These are phyloP conservation scores for Triticum dicoccoides DNA, from an alignment of 176 grass and related monocot species.

Conservation along the genomic window DNA sequence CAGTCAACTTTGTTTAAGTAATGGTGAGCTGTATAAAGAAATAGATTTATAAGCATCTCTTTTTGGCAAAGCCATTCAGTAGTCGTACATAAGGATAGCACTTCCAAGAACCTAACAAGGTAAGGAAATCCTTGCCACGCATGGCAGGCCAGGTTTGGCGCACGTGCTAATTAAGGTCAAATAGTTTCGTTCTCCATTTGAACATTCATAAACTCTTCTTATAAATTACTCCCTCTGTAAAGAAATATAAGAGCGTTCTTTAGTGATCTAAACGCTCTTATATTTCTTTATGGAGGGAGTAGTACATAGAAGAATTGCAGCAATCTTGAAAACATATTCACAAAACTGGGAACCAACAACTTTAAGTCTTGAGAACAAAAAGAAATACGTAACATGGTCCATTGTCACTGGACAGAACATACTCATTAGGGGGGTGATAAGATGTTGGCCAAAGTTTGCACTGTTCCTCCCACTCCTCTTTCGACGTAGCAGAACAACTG, in stretches of 20 bases:
- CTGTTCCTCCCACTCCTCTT: slow-evolving; percentile 92
- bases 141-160: background rate
- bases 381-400: slow-evolving; percentile 4
- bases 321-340: background rate
- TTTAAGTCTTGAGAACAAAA: slow-evolving; percentile 22
- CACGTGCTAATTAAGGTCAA: background rate
- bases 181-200: background rate
- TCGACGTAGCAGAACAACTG: slow-evolving; percentile 66
- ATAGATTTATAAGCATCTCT: background rate
- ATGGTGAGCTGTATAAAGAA: background rate
- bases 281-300: too few relatives aligned
- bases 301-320: background rate
- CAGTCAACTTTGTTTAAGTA: background rate
- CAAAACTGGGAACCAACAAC: background rate
- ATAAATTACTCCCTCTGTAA: background rate
- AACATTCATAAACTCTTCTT: background rate
- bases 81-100: background rate
- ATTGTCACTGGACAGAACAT: slow-evolving; percentile 9
- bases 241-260: too few relatives aligned
- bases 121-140: background rate
- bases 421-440: slow-evolving; percentile 78
- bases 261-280: too few relatives aligned
- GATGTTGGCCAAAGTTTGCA: slow-evolving; percentile 98
- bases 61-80: background rate
- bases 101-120: background rate